Base-by-base conservation (phyloP, 2,329 filamentous ascomycete species). In the Colletotrichum liriopes region DNA sequence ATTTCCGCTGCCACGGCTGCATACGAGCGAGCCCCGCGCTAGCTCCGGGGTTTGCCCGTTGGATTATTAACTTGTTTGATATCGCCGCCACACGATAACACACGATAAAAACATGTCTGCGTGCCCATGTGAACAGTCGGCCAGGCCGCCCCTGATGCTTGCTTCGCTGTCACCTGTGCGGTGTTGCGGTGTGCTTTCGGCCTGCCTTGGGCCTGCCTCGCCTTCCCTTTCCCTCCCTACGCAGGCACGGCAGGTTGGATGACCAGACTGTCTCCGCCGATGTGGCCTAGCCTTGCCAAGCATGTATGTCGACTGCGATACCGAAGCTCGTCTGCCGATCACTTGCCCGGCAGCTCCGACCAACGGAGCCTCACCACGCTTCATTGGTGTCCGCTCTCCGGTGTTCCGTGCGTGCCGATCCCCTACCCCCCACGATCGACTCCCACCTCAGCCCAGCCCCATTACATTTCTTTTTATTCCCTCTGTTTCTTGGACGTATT, bases 241-340 rank as follows among this genome's bases (percentile, higher is more conserved):
- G 47, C 45, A 29, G n/a, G n/a, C n/a, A n/a, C n/a, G n/a, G n/a
- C n/a, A n/a, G 39, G 29, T 41, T 35, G 37, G 49, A 49, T 52
- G 11, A 49, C 54, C 49, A 55, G 39, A 16, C 35, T 8, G 45
- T 59, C 45, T 58, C 37, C 45, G 69, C 65, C 41, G n/a, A 59
- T 72, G 52, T 47, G 54, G 69, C 65, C 51, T 72, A 60, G 65
- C 59, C 69, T 69, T 69, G 69, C 65, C 69, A 64, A 72, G 65
- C 39, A 59, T 39, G 32, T 64, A 59, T 47, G 65, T 64, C 47
- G 59, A 69, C 45, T 52, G 47, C 51, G 29, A 65, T 72, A 49
- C 60, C 52, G 66, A 45, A 39, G 45, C 47, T 72, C 59, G 39
- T 54, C 60, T 47, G 69, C 60, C 65, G 65, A 72, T 68, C 69